Conservation (phyloP, 345 rosid species). For the Salix caprea region DNA sequence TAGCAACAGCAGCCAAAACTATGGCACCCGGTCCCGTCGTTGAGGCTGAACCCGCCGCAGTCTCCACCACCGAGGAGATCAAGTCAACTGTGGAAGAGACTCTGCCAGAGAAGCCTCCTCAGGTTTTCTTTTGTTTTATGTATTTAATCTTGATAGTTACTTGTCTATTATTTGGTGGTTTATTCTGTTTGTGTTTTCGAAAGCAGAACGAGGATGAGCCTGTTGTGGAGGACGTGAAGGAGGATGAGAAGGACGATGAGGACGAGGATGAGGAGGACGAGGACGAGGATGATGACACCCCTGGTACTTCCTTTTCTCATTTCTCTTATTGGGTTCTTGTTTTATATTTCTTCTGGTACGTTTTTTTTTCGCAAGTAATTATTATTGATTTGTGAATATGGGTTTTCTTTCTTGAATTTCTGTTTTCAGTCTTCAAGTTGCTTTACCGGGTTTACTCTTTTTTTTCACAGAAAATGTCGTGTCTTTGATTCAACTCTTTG, state of each 20-base stretch:
- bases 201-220: conserved; percentile 44
- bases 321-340: no score
- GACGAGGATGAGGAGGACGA: conserved; percentile 72
- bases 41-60: conserved; percentile 43
- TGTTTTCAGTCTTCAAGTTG: not conserved
- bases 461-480: not conserved
- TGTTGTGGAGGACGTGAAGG: conserved; percentile 70
- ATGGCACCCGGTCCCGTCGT: conserved; percentile 65
- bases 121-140: conserved; percentile 16
- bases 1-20: conserved; percentile 5
- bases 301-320: conserved; percentile 30
- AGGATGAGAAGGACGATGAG: conserved; percentile 53
- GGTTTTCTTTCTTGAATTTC: not conserved
- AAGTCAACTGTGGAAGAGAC: conserved; percentile 37
- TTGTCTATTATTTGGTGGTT: not conserved
- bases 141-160: not conserved
- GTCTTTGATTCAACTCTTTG: not conserved
- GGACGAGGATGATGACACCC: conserved; percentile 55
- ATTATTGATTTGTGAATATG: not conserved
- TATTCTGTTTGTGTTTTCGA: not conserved
- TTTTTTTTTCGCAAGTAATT: not conserved
- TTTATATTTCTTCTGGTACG: not conserved
- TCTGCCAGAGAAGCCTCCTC: conserved; percentile 27
- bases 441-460: not conserved
- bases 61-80: conserved; percentile 21